Percentiles rank a stretch among this genome's conserved stretches.
Evolutionary conservation across 768 basidiomycete species (phyloP).

Genomic region (Sarcomyxa edulis): DNA sequence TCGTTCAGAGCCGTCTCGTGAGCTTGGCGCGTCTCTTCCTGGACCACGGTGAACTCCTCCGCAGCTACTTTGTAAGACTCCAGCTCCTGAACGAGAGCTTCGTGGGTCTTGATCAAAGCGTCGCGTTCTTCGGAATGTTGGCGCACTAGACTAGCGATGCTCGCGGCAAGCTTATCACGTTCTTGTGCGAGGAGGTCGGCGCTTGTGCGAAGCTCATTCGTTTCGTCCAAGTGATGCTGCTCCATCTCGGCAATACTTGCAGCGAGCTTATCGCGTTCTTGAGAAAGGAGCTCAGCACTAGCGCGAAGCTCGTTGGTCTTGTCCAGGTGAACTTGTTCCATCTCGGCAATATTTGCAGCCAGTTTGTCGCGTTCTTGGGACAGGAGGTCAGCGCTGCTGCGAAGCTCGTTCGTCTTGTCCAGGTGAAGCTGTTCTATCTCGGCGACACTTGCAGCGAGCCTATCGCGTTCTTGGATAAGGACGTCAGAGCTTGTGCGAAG

Average conservation of each 20-base stretch:
- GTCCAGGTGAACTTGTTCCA: constrained; percentile 41
- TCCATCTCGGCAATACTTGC: constrained; percentile 13
- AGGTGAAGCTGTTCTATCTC: too few relatives aligned
- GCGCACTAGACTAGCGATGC: constrained; percentile 44
- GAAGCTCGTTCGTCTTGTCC: too few relatives aligned
- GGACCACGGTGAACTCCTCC: constrained; percentile 43
- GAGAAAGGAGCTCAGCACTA: constrained; percentile 42
- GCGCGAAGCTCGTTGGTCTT: constrained; percentile 42
- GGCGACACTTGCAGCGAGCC: too few relatives aligned
- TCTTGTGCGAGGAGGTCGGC: too few relatives aligned
- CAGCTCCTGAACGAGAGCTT: constrained; percentile 50
- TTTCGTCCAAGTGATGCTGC: too few relatives aligned
- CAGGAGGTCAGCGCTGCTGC: too few relatives aligned
- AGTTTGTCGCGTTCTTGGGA: constrained; percentile 43
- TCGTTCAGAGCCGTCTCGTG: constrained; percentile 46
- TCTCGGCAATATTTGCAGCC: constrained; percentile 36
- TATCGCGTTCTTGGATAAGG: constrained; percentile 57
- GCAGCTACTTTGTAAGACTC: constrained; percentile 51
- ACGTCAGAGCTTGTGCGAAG: constrained; percentile 43
- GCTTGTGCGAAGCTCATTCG: constrained; percentile 32
- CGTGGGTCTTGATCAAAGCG: constrained; percentile 40
- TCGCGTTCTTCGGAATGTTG: constrained; percentile 46
- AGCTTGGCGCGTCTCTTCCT: constrained; percentile 31
- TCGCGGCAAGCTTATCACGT: constrained; percentile 35
- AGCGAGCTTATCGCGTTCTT: constrained; percentile 70